These are phyloP conservation scores for Coemansia sp. DNA, from an alignment of 192 early-diverging fungal genomes.

Conservation along the genomic window DNA sequence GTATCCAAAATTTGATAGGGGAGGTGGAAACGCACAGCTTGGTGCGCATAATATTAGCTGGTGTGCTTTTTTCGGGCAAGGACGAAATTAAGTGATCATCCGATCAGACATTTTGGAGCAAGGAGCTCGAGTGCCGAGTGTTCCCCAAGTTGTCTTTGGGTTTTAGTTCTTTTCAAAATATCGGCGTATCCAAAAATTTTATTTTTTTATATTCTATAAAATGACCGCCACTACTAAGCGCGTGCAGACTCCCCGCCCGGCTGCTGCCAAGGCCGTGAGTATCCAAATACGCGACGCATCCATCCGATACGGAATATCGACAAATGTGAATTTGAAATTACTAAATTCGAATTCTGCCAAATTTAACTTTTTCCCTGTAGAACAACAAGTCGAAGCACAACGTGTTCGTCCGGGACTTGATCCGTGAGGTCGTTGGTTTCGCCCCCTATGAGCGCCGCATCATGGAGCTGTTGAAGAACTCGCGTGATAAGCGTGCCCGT, in stretches of 20 bases:
- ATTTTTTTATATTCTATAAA: background rate
- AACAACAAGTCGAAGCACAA: slow-evolving; percentile 75
- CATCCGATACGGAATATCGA: slow-evolving; percentile 17
- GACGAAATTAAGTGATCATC: background rate
- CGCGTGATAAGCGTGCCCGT: slow-evolving; percentile 99
- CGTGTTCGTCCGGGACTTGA: slow-evolving; percentile 87
- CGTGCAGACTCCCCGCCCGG: slow-evolving; percentile 29
- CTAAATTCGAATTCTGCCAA: background rate
- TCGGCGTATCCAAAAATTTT: slow-evolving; percentile 15
- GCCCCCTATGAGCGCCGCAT: slow-evolving; percentile 99
- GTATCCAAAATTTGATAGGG: slow-evolving; percentile 32
- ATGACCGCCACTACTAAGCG: slow-evolving; percentile 60
- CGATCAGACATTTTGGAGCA: background rate
- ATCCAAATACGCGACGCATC: slow-evolving; percentile 7
- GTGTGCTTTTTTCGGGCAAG: background rate
- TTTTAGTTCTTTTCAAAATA: background rate
- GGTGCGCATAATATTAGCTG: background rate
- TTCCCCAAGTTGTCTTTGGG: background rate
- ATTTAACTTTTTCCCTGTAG: slow-evolving; percentile 14
- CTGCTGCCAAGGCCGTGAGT: slow-evolving; percentile 43
- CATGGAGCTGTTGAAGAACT: slow-evolving; percentile 99
- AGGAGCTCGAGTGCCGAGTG: background rate
- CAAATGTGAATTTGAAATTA: background rate
- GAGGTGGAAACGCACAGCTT: background rate
- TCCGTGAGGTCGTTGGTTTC: slow-evolving; percentile 97